Evolutionary conservation across 352 stramenopile species (phyloP).

Genomic region (Peronospora destructor): DNA sequence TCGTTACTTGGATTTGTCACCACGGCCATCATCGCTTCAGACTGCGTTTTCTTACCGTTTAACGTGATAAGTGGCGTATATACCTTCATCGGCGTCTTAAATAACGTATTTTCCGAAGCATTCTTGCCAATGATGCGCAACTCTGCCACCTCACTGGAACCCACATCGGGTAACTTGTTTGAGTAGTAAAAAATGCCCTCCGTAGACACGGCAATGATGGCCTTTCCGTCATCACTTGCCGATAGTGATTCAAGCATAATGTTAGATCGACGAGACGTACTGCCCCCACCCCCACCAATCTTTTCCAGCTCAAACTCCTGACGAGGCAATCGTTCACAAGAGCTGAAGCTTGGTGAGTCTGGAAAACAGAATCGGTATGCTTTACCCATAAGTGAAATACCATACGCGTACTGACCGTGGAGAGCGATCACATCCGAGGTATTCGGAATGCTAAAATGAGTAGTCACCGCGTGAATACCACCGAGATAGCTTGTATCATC

Average conservation of each 20-base stretch:
- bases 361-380: slow-evolving; percentile 54
- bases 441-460: slow-evolving; percentile 50
- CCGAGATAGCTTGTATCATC: slow-evolving; percentile 21
- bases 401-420: slow-evolving; percentile 57
- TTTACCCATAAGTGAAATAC: slow-evolving; percentile 58
- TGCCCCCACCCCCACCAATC: slow-evolving; percentile 40
- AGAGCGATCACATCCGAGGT: slow-evolving; percentile 55
- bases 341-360: slow-evolving; percentile 20
- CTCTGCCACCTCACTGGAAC: slow-evolving; percentile 15
- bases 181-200: slow-evolving; percentile 78
- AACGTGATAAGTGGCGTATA: slow-evolving; percentile 35
- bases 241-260: slow-evolving; percentile 62
- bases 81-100: slow-evolving; percentile 67
- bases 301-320: slow-evolving; percentile 67
- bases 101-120: slow-evolving; percentile 54
- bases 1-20: slow-evolving; percentile 60
- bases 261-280: slow-evolving; percentile 64
- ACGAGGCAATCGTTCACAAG: slow-evolving; percentile 22
- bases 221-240: slow-evolving; percentile 56
- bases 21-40: slow-evolving; percentile 58
- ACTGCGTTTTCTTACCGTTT: slow-evolving; percentile 11
- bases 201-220: slow-evolving; percentile 50
- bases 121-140: slow-evolving; percentile 66
- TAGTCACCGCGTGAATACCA: slow-evolving; percentile 34
- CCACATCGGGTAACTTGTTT: slow-evolving; percentile 29